Evolutionary conservation across 768 basidiomycete species (phyloP), one percentile per base, ranked within the genome.

Genomic region (Myochromella boudieri): DNA sequence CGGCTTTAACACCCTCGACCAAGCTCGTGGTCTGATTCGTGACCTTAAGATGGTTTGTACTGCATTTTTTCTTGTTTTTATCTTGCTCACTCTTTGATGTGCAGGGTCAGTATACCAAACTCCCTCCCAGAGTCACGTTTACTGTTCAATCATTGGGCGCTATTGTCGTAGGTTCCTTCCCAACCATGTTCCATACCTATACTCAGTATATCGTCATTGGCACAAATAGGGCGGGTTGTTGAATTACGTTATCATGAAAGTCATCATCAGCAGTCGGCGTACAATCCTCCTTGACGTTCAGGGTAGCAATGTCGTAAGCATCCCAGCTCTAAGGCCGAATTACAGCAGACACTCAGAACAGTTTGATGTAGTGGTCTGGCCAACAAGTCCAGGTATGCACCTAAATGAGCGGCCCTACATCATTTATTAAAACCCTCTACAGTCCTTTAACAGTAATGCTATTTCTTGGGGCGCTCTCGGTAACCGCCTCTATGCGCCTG

Each of bases 101-200:
- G 6, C 31, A 61, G 58, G 70, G 67, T 26, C 72, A 74, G 58
- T 68, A 75, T 55, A 72, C 74, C 18, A 85, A 85, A 64, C 71
- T 85, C 32, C 80, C 83, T 28, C 84, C 84, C 36, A 78, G 82
- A 7, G 75, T 76, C 26, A 78, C 83, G 2, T 85, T 86, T 61
- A 69, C 74, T 15, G 79, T 80, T 6, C 82, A 84, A 56, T 71
- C 68, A 25, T 42, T 74, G 37, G 82, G 84, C 1, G 77, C 81
- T 5, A 61, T 85, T 33, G 64, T 85, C 26, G 82, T 78, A 43
- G 49, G 71, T 55, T 10, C 18, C 27, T 24, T 3, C 22, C n/a
- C 9, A 26, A 25, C 17, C n/a, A 17, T 11, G 7, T 10, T 7
- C 2, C 4, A 22, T 42, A 21, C 40, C 33, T 42, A 27, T 1